Base-by-base conservation (phyloP, 352 stramenopile genomes). In the Pseudoperonospora humuli region DNA sequence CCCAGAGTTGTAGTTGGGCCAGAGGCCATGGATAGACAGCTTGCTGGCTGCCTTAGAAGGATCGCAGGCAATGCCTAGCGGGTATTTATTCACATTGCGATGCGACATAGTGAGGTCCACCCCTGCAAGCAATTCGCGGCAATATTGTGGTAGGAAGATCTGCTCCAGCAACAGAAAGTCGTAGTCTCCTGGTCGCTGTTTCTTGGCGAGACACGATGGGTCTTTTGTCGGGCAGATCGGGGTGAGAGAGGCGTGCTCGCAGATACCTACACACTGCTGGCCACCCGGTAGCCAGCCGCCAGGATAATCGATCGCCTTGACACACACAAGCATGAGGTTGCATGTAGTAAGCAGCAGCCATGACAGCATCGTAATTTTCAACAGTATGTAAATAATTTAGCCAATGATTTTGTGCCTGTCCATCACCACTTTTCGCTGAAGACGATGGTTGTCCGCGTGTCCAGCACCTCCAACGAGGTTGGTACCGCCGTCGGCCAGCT, bases 121-220 rank as follows among this genome's bases (percentile, higher is more conserved):
- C 2, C 69, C 69, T 3, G 51, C 50, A 2, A 75, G 50, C 32
- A 81, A 54, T 13, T 75, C 69, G 23, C 66, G 66, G 34, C 69
- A 81, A 51, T 74, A 75, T 47, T 81, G 69, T 15, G 69, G 69
- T 19, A 74, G 39, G 51, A 74, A 81, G 40, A 81, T 60, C 41
- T 70, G 66, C 43, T 81, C 66, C 15, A 81, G 40, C 52, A 81
- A 5, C 14, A 81, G 50, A 33, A 67, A 81, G 42, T 81, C 69
- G 39, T 60, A 81, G 47, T 77, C 67, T 14, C 63, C 66, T 17
- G 66, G 64, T 20, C 23, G 42, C 28, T 70, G 54, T 24, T 50
- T 54, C 54, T 78, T 75, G 37, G 42, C 36, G 7, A 64, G 49
- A 44, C 67, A 77, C 24, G 39, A 47, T 10, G 63, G 48, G 31